phyloP scores from a whole-genome alignment of 345 rosid genomes.

The Syzygium grande region DNA sequence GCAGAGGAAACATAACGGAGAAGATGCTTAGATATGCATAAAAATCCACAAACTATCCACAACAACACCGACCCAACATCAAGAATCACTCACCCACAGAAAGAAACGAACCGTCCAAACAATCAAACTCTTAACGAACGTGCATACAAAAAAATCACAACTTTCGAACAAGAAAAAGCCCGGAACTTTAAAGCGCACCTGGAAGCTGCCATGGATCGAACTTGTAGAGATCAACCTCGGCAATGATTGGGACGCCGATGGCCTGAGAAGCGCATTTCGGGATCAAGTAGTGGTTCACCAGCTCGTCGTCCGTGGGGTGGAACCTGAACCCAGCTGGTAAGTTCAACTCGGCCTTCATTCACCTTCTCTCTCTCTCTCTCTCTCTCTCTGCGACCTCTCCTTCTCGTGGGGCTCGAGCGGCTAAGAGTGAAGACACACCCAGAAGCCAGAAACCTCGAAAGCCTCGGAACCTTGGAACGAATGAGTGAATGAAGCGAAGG shows the following conservation, averaged over 20 bases:
- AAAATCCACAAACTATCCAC: background rate
- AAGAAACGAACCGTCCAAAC: background rate
- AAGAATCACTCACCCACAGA: background rate
- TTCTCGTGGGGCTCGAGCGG: background rate
- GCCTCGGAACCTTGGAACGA: background rate
- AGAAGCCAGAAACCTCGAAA: background rate
- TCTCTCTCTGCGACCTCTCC: background rate
- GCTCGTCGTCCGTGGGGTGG: conserved; percentile 91
- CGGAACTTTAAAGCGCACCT: conserved; percentile 22
- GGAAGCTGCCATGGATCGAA: conserved; percentile 93
- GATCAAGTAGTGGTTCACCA: conserved; percentile 65
- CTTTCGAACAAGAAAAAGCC: background rate
- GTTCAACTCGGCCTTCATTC: conserved; percentile 24
- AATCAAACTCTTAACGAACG: background rate
- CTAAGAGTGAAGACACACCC: background rate
- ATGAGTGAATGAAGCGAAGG: background rate
- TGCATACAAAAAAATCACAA: background rate
- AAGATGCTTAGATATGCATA: background rate
- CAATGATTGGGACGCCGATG: conserved; percentile 58
- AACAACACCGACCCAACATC: background rate
- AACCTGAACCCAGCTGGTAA: conserved; percentile 92
- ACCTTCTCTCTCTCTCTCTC: background rate
- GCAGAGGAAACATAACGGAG: background rate
- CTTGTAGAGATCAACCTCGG: conserved; percentile 83
- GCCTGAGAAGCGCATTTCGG: conserved; percentile 55